These are phyloP conservation scores for Incumbomyces lentus DNA, from an alignment of 2,329 filamentous ascomycete species.

Conservation along the genomic window DNA sequence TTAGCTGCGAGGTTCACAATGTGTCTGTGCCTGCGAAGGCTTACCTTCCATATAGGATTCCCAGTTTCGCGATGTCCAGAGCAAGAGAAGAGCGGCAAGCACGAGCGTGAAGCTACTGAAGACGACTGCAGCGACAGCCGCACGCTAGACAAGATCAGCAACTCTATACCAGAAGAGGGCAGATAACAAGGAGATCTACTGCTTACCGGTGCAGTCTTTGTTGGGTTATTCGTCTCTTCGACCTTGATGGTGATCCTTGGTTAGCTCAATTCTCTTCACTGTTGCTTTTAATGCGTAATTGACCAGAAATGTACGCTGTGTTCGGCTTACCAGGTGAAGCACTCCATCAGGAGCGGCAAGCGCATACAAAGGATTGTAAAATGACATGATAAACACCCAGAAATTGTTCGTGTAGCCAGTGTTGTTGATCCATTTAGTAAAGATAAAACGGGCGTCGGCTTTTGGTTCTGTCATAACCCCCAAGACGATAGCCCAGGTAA, in stretches of 20 bases:
- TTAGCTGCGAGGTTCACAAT: background rate
- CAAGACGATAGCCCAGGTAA: constrained; percentile 15
- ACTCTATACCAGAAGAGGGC: constrained; percentile 33
- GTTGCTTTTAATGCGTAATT: background rate
- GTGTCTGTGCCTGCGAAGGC: constrained; percentile 13
- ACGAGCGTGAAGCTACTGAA: constrained; percentile 15
- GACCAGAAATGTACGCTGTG: background rate
- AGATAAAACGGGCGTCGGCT: constrained; percentile 37
- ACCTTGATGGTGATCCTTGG: constrained; percentile 1
- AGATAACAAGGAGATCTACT: background rate
- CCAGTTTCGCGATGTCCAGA: constrained; percentile 15
- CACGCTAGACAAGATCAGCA: constrained; percentile 22
- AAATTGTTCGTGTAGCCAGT: constrained; percentile 36
- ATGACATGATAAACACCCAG: constrained; percentile 51
- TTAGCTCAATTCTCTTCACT: too few relatives aligned
- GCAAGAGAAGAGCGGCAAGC: constrained; percentile 12
- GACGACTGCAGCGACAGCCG: constrained; percentile 15
- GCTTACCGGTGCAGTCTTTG: constrained; percentile 14
- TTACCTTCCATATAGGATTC: constrained; percentile 14
- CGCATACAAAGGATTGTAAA: constrained; percentile 58
- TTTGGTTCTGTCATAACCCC: constrained; percentile 14
- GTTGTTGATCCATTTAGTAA: constrained; percentile 44
- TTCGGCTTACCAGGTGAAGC: constrained; percentile 46
- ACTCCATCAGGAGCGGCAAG: constrained; percentile 54
- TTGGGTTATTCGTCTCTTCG: constrained; percentile 45